These are phyloP conservation scores for Solanum habrochaites DNA, from an alignment of 257 asterid genomes.

Conservation along the genomic window DNA sequence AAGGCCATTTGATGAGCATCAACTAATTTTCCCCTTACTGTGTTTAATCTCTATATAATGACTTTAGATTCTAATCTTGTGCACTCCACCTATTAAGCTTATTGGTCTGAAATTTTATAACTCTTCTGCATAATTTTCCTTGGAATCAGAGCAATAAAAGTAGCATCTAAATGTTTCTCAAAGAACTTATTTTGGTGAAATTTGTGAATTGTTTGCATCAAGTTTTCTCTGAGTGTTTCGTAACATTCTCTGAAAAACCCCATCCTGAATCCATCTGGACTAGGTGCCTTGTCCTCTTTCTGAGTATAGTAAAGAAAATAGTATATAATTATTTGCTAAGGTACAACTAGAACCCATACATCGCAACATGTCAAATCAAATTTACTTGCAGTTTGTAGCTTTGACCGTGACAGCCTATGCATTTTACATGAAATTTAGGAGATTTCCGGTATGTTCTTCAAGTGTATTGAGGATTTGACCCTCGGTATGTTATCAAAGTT, in stretches of 20 bases:
- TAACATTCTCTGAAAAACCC: not conserved
- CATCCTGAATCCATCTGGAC: not conserved
- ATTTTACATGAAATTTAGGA: not conserved
- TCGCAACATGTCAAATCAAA: not conserved
- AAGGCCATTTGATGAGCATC: not conserved
- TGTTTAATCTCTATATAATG: not conserved
- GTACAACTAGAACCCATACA: not conserved
- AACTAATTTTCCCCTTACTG: not conserved
- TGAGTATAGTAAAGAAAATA: not conserved
- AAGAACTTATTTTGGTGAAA: not conserved
- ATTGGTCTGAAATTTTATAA: not conserved
- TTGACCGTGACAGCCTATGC: not conserved
- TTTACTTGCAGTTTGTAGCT: not conserved
- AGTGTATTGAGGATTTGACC: not conserved
- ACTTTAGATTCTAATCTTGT: not conserved
- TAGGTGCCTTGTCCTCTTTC: not conserved
- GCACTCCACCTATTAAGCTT: not conserved
- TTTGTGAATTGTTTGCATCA: not conserved
- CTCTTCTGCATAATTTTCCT: not conserved
- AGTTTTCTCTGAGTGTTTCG: not conserved
- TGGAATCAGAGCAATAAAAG: not conserved
- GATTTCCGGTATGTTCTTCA: not conserved
- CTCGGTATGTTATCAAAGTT: not conserved
- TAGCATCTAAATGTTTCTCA: not conserved
- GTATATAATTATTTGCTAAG: not conserved